Conservation (phyloP, 257 asterid genomes). For the Avicennia marina region DNA sequence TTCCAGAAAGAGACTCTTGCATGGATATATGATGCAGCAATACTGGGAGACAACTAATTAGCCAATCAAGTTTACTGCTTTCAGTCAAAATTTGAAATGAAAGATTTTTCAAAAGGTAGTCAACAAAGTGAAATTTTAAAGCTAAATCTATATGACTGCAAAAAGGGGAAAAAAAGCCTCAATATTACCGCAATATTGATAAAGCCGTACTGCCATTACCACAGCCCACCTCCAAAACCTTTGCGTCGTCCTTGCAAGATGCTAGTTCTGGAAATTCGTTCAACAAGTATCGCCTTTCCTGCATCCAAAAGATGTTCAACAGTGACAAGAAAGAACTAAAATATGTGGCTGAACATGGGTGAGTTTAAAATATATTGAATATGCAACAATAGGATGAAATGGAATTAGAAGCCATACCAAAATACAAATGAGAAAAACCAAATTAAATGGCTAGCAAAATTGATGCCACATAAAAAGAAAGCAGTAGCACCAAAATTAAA, state of each 20-base stretch:
- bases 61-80: neutral
- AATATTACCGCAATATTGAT: slow-evolving; percentile 51
- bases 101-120: neutral
- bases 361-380: too few relatives aligned
- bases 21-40: neutral
- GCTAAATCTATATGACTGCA: neutral
- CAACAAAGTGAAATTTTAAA: neutral
- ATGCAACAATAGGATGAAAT: neutral
- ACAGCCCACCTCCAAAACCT: slow-evolving; percentile 93
- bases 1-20: neutral
- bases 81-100: neutral
- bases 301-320: slow-evolving; percentile 9
- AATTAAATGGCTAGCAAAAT: too few relatives aligned
- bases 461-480: too few relatives aligned
- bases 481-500: too few relatives aligned
- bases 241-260: slow-evolving; percentile 46
- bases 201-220: slow-evolving; percentile 92
- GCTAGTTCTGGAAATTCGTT: slow-evolving; percentile 86
- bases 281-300: slow-evolving; percentile 85
- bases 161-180: neutral
- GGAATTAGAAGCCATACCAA: neutral
- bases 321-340: neutral
- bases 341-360: neutral
- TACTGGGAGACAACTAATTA: neutral
- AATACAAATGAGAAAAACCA: neutral